Percentiles rank a stretch among this genome's conserved stretches.
Conservation (phyloP, 495 filamentous ascomycete genomes). For the Astrothelium subdiscretum region DNA sequence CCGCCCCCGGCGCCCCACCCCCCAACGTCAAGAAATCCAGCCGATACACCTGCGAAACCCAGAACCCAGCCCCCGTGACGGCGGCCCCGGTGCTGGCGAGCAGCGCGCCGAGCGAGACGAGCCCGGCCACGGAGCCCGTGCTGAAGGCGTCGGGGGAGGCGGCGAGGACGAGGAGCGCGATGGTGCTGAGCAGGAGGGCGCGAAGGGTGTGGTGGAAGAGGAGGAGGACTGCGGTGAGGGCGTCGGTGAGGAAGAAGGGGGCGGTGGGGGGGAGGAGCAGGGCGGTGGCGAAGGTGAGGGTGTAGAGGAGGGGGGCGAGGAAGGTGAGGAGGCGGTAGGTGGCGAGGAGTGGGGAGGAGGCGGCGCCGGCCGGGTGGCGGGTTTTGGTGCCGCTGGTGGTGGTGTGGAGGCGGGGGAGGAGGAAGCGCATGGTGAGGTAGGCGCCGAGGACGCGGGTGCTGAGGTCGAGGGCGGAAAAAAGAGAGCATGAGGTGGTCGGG, state of each 20-base stretch:
- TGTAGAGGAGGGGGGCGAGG: not conserved
- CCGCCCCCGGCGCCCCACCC: not conserved
- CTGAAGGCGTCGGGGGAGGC: not conserved
- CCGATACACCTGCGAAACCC: not conserved
- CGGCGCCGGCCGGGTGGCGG: too few relatives aligned
- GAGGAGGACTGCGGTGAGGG: not conserved
- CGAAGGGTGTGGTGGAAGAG: not conserved
- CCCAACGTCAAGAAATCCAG: not conserved
- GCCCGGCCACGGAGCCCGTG: not conserved
- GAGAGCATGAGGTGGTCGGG: not conserved
- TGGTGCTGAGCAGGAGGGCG: not conserved
- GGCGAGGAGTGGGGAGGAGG: not conserved
- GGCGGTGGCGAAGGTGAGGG: not conserved
- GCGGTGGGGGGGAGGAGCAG: not conserved
- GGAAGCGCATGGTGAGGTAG: not conserved
- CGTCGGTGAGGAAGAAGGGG: not conserved
- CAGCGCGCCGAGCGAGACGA: not conserved
- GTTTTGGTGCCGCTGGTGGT: not conserved
- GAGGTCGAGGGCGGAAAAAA: not conserved
- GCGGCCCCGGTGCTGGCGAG: not conserved
- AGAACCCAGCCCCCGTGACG: not conserved
- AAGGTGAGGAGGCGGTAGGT: constrained; percentile 1
- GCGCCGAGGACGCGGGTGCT: not conserved
- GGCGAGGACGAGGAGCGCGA: not conserved
- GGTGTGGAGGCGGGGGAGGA: not conserved